Conservation (phyloP, 2,329 filamentous ascomycete genomes). For the Fusarium decemcellulare region DNA sequence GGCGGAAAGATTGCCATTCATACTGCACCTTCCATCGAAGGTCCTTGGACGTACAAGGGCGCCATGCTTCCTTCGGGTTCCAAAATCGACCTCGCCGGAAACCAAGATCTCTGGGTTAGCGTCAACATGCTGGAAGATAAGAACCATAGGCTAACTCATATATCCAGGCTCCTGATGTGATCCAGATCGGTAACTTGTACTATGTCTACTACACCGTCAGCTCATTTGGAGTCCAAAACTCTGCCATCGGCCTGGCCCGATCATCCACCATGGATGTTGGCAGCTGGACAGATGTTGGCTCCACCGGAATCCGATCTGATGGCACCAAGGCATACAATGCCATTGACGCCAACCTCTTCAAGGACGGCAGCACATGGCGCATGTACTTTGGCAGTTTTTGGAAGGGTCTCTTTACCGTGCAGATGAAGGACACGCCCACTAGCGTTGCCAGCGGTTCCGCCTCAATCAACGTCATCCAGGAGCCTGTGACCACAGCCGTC, state of each 20-base stretch:
- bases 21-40: constrained; percentile 53
- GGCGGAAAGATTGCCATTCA: constrained; percentile 57
- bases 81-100: constrained; percentile 56
- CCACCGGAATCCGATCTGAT: constrained; percentile 66
- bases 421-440: constrained; percentile 57
- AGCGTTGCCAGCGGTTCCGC: constrained; percentile 36
- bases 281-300: constrained; percentile 72
- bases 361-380: constrained; percentile 60
- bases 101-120: constrained; percentile 61
- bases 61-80: constrained; percentile 54
- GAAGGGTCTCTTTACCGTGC: constrained; percentile 72
- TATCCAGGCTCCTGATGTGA: constrained; percentile 29
- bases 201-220: constrained; percentile 79
- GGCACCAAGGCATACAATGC: constrained; percentile 66
- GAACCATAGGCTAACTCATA: background rate
- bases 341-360: constrained; percentile 71
- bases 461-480: constrained; percentile 47
- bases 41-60: constrained; percentile 60
- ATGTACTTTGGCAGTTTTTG: constrained; percentile 80
- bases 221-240: constrained; percentile 71
- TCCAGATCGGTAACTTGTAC: constrained; percentile 68
- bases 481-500: constrained; percentile 67
- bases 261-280: constrained; percentile 64
- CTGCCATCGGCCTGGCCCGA: constrained; percentile 70
- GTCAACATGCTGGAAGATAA: background rate